These are phyloP conservation scores for Incumbomyces lentus DNA, from an alignment of 2,329 filamentous ascomycete species.

Conservation along the genomic window DNA sequence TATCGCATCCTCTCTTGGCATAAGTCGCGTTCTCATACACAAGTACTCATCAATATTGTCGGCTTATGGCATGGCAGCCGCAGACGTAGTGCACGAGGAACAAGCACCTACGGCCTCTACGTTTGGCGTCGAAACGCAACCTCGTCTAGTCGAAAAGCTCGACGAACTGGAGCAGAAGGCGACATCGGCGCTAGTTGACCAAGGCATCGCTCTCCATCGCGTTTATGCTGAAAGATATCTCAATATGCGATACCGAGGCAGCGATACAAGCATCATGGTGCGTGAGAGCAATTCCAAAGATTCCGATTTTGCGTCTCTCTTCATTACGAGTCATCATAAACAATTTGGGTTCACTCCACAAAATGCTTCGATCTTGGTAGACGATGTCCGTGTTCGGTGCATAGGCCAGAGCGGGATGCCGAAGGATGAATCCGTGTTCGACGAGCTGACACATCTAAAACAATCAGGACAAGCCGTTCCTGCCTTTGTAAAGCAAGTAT, in stretches of 20 bases:
- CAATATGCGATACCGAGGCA: slow-evolving; percentile 42
- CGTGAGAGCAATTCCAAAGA: slow-evolving; percentile 41
- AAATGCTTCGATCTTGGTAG: slow-evolving; percentile 66
- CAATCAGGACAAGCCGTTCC: no score
- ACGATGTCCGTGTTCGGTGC: slow-evolving; percentile 73
- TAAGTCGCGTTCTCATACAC: slow-evolving; percentile 35
- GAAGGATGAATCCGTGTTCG: no score
- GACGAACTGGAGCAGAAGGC: slow-evolving; percentile 59
- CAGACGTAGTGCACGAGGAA: slow-evolving; percentile 30
- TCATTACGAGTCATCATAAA: slow-evolving; percentile 74
- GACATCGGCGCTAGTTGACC: slow-evolving; percentile 29
- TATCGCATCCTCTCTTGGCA: slow-evolving; percentile 33
- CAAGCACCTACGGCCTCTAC: slow-evolving; percentile 29
- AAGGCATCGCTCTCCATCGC: slow-evolving; percentile 34
- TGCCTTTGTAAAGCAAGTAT: slow-evolving; percentile 18
- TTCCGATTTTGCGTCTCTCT: slow-evolving; percentile 68
- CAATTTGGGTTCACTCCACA: slow-evolving; percentile 89
- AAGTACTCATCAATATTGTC: slow-evolving; percentile 33
- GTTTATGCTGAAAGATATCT: slow-evolving; percentile 36
- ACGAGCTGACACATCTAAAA: no score
- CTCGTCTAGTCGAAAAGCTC: slow-evolving; percentile 57
- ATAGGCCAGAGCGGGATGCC: no score
- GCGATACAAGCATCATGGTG: slow-evolving; percentile 41
- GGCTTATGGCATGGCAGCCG: slow-evolving; percentile 36
- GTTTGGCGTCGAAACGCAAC: slow-evolving; percentile 40